Percentiles rank a stretch among this genome's conserved stretches.
These are phyloP conservation scores for Calophaca sinica DNA, from an alignment of 306 rosid genomes.

Conservation along the genomic window DNA sequence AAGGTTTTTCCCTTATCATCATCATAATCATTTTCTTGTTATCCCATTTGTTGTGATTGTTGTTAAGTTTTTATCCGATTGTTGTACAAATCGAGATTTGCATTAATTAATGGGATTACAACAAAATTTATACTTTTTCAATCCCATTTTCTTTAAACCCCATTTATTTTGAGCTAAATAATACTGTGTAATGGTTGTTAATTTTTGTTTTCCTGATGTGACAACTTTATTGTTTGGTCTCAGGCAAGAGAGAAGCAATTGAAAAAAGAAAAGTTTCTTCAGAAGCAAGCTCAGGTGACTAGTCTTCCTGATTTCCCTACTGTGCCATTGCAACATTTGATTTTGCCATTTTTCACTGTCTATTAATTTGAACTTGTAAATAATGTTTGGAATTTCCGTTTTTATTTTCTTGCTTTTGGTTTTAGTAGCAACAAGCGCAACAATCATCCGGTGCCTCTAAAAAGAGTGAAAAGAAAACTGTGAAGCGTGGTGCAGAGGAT, in stretches of 20 bases:
- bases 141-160: neutral
- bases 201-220: neutral
- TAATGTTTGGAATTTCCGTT: neutral
- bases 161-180: neutral
- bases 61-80: neutral
- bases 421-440: slow-evolving; percentile 83
- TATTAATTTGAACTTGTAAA: slow-evolving; percentile 15
- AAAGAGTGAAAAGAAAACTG: slow-evolving; percentile 80
- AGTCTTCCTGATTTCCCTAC: neutral
- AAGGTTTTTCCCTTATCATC: slow-evolving; percentile 56
- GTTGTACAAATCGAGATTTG: neutral
- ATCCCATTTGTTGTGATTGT: neutral
- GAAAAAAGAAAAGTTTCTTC: slow-evolving; percentile 75
- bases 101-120: neutral
- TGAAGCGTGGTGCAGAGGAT: slow-evolving; percentile 68
- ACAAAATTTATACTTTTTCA: neutral
- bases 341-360: neutral
- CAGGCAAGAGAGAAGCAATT: slow-evolving; percentile 95
- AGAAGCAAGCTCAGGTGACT: slow-evolving; percentile 82
- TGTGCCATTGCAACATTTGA: slow-evolving; percentile 5
- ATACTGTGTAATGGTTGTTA: neutral
- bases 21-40: neutral
- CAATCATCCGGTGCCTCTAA: slow-evolving; percentile 65
- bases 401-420: neutral
- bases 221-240: slow-evolving; percentile 18